phyloP scores from a whole-genome alignment of 2,329 filamentous ascomycete genomes.

The Trichophyton simii region DNA sequence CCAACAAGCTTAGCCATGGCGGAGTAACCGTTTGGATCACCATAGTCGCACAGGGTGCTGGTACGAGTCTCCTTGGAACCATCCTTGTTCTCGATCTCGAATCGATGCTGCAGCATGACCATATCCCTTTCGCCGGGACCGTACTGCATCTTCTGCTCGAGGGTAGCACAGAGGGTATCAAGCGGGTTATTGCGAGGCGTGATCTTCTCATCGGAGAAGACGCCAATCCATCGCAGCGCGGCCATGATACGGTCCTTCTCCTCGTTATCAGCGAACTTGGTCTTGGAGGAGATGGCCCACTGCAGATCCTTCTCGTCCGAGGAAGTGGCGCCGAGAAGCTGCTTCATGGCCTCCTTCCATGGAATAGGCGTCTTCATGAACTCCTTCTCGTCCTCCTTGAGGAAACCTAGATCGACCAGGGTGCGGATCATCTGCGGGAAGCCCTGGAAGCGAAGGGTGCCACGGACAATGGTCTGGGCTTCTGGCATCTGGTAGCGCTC shows the following conservation, averaged over 20 bases:
- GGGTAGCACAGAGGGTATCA: conserved; percentile 77
- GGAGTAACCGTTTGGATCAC: conserved; percentile 63
- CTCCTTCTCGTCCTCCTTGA: conserved; percentile 55
- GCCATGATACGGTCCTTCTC: conserved; percentile 57
- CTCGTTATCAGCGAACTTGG: conserved; percentile 55
- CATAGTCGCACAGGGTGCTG: conserved; percentile 72
- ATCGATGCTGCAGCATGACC: conserved; percentile 53
- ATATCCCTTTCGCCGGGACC: conserved; percentile 71
- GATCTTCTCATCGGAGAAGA: conserved; percentile 57
- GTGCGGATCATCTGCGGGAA: conserved; percentile 84
- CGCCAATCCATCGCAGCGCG: conserved; percentile 58
- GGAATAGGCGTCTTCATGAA: conserved; percentile 54
- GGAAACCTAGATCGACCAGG: conserved; percentile 81
- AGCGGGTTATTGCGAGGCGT: conserved; percentile 65
- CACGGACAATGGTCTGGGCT: conserved; percentile 72
- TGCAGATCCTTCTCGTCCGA: conserved; percentile 56
- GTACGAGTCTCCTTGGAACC: conserved; percentile 65
- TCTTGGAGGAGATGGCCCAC: conserved; percentile 61
- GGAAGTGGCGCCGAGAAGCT: conserved; percentile 59
- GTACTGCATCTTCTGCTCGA: conserved; percentile 88
- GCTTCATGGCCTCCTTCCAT: conserved; percentile 77
- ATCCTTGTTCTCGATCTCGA: conserved; percentile 71
- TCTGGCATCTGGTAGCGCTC: conserved; percentile 88
- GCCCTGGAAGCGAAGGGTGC: conserved; percentile 73
- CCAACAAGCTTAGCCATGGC: conserved; percentile 78